Base-by-base conservation (phyloP, 2,329 filamentous ascomycete species). In the Colletotrichum sublineola region DNA sequence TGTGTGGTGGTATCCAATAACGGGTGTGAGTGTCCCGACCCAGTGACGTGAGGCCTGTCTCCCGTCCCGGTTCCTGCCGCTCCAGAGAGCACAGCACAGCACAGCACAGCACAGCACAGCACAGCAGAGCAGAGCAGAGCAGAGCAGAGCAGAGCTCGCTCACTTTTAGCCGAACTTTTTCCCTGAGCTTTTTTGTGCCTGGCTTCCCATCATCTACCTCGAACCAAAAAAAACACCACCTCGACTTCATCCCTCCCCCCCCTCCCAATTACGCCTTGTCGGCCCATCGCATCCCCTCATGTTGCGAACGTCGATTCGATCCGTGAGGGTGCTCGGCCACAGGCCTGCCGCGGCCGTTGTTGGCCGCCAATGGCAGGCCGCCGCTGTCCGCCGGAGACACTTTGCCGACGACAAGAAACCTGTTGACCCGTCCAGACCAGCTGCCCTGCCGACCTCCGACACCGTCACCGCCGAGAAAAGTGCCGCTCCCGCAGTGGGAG, bases 231-330 rank as follows among this genome's bases (percentile, higher is more conserved):
- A 63, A 63, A 44, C 66, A 63, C 67, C 64, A 63, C 67, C 64
- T 75, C 68, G 67, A 72, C 75, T 79, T 77, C 78, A 81, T 75
- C 75, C 7, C 44, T 14, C 5, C 15, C 15, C 15, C 15, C 15
- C 74, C 71, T 76, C 48, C 60, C 75, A 78, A 77, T 76, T 73
- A 75, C 76, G 81, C 78, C 79, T 73, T 77, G 80, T 79, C 80
- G 81, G 83, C 82, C 73, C 82, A 83, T 82, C 81, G 80, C 82
- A 86, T 84, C 85, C 84, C 84, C 85, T 86, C 86, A 92, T 92
- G 90, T 87, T 92, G 88, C 90, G 90, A 86, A 89, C 88, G 82
- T 91, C 90, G 83, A 84, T 92, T 85, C 89, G 87, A 85, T 90
- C 90, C 82, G 87, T 87, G 80, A 89, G 86, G 86, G 85, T 86